Conservation (phyloP, 441 rosid genomes). For the Bocquillonia castaneifolia region DNA sequence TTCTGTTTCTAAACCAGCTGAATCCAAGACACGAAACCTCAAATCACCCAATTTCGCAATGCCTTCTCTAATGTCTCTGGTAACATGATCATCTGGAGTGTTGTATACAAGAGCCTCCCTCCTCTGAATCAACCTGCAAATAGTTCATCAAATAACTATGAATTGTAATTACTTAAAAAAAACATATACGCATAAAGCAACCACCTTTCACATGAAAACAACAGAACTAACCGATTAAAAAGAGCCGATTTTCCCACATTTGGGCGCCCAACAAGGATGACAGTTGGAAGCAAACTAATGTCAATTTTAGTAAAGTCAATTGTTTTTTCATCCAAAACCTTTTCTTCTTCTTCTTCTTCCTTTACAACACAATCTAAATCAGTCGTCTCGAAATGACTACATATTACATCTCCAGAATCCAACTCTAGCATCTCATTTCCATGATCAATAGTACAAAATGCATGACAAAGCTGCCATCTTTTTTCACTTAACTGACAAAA, state of each 20-base stretch:
- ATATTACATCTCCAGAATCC: not conserved
- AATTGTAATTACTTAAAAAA: not conserved
- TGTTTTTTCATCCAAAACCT: conserved; percentile 33
- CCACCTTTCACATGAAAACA: not conserved
- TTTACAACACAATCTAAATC: conserved; percentile 16
- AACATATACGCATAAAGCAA: not conserved
- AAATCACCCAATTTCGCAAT: conserved; percentile 80
- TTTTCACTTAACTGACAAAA: conserved; percentile 15
- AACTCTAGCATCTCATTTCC: conserved; percentile 15
- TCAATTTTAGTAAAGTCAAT: conserved; percentile 68
- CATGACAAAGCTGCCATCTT: conserved; percentile 17
- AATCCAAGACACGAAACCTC: conserved; percentile 78
- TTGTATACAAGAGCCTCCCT: conserved; percentile 91
- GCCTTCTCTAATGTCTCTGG: conserved; percentile 89
- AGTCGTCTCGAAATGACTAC: not conserved
- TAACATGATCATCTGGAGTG: conserved; percentile 89
- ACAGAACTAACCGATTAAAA: conserved; percentile 59
- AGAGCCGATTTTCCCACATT: conserved; percentile 97
- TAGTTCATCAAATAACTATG: not conserved
- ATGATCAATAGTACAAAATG: conserved; percentile 33
- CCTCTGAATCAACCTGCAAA: conserved; percentile 64
- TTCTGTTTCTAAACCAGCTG: conserved; percentile 93
- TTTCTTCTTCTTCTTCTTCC: conserved; percentile 28
- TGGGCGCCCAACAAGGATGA: conserved; percentile 81
- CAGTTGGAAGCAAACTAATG: conserved; percentile 59